Evolutionary conservation across 176 grass and related monocot genomes (phyloP).

Genomic region (Carex littledalei): DNA sequence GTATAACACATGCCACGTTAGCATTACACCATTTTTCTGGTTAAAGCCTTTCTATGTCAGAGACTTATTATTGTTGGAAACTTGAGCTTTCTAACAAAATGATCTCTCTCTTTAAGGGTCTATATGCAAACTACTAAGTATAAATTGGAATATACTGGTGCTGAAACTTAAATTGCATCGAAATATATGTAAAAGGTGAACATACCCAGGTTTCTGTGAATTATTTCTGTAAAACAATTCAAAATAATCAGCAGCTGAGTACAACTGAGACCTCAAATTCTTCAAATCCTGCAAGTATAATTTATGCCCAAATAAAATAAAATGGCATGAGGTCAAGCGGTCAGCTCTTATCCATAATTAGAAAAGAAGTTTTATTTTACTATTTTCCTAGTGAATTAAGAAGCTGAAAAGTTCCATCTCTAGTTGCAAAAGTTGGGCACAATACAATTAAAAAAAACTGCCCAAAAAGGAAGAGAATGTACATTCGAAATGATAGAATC

Average conservation of each 20-base stretch:
- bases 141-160: background rate
- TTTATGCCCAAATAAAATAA: slow-evolving; percentile 14
- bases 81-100: background rate
- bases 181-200: slow-evolving; percentile 11
- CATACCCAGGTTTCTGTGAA: slow-evolving; percentile 63
- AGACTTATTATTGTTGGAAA: background rate
- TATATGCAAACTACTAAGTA: slow-evolving; percentile 6
- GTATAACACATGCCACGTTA: background rate
- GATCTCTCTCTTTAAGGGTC: background rate
- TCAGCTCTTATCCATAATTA: background rate
- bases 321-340: background rate
- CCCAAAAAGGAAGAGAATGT: slow-evolving; percentile 1
- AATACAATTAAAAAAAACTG: background rate
- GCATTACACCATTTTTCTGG: background rate
- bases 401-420: background rate
- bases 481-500: background rate
- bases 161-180: background rate
- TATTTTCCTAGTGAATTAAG: background rate
- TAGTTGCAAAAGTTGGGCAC: background rate
- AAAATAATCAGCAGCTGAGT: slow-evolving; percentile 94
- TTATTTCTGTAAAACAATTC: slow-evolving; percentile 83
- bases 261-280: slow-evolving; percentile 85
- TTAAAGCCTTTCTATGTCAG: background rate
- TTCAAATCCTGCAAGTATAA: slow-evolving; percentile 75
- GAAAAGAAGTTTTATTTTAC: background rate